Evolutionary conservation across 495 filamentous ascomycete species (phyloP).

Genomic region (Xylaria cubensis): DNA sequence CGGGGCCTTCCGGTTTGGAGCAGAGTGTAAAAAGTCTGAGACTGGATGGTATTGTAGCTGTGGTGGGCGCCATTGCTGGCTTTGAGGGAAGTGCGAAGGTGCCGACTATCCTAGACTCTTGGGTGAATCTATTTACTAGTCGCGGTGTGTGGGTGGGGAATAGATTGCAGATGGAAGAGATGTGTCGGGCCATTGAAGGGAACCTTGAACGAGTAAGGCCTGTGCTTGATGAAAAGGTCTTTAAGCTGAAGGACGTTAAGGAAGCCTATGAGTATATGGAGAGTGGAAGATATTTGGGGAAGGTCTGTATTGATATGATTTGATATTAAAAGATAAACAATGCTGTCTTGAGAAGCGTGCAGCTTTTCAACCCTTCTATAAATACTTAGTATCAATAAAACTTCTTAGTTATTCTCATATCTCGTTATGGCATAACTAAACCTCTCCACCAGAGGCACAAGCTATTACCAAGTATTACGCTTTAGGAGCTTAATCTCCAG

Average conservation of each 20-base stretch:
- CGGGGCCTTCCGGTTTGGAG: not conserved
- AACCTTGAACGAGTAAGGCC: conserved; percentile 35
- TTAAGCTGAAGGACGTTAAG: not conserved
- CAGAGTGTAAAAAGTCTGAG: not conserved
- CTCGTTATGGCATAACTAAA: too few species aligned
- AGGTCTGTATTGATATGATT: not conserved
- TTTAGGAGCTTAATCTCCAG: too few species aligned
- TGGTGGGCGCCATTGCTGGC: not conserved
- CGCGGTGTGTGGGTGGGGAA: conserved; percentile 61
- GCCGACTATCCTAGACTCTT: conserved; percentile 52
- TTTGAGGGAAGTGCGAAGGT: not conserved
- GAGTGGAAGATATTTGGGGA: not conserved
- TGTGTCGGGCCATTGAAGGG: conserved; percentile 48
- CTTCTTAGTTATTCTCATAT: too few species aligned
- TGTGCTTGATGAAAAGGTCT: conserved; percentile 28
- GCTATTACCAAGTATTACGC: too few species aligned
- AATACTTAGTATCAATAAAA: too few species aligned
- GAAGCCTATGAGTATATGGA: conserved; percentile 1
- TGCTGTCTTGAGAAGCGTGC: not conserved
- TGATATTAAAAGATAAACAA: not conserved
- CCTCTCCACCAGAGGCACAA: too few species aligned
- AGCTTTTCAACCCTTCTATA: too few species aligned
- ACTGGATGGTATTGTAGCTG: not conserved
- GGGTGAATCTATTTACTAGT: conserved; percentile 56
- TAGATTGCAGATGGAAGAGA: conserved; percentile 58